Percentiles rank a stretch among this genome's conserved stretches.
These are phyloP conservation scores for Gossypium herbaceum DNA, from an alignment of 345 rosid species.

Conservation along the genomic window DNA sequence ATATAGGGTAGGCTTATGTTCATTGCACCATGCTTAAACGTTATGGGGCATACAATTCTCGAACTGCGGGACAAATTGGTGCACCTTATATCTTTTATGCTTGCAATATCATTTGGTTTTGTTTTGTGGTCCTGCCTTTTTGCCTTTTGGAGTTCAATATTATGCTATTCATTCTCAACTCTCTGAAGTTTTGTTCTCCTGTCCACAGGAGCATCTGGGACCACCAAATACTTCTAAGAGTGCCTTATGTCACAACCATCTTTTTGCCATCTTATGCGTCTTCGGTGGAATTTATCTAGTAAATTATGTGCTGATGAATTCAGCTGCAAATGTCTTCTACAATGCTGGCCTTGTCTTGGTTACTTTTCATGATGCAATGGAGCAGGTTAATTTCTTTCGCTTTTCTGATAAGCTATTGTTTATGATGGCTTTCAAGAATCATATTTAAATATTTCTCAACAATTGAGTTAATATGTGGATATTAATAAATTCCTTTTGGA, in stretches of 20 bases:
- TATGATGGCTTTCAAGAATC: slow-evolving; percentile 1
- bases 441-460: not conserved
- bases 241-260: slow-evolving; percentile 63
- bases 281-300: slow-evolving; percentile 74
- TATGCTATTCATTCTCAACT: not conserved
- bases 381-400: slow-evolving; percentile 58
- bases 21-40: not conserved
- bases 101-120: not conserved
- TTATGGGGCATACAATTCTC: not conserved
- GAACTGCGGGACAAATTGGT: not conserved
- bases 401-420: slow-evolving; percentile 16
- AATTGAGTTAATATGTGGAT: slow-evolving; percentile 3
- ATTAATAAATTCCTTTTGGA: slow-evolving; percentile 12
- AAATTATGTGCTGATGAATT: slow-evolving; percentile 67
- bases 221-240: slow-evolving; percentile 45
- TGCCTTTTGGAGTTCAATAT: not conserved
- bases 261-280: slow-evolving; percentile 61
- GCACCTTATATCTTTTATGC: not conserved
- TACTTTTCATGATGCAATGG: slow-evolving; percentile 90
- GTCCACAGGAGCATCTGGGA: slow-evolving; percentile 52
- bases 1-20: not conserved
- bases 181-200: slow-evolving; percentile 17
- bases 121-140: not conserved
- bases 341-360: slow-evolving; percentile 64
- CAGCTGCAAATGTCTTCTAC: slow-evolving; percentile 81